These are phyloP conservation scores for Nothophoma quercina DNA, from an alignment of 2,329 filamentous ascomycete species.

Conservation along the genomic window DNA sequence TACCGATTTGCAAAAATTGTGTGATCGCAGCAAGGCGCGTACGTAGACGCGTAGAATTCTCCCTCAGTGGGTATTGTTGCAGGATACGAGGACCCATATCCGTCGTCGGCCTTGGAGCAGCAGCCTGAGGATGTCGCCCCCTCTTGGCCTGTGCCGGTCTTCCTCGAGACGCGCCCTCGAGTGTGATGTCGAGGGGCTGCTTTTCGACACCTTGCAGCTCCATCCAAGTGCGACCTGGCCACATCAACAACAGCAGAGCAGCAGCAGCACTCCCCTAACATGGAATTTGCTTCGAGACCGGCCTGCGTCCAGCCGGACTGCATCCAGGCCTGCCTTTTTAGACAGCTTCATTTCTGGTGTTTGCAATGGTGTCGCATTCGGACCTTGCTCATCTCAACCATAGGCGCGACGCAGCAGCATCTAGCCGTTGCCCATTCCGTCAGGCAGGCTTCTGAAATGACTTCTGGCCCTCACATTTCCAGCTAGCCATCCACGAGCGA, in stretches of 20 bases:
- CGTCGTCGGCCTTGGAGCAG: conserved; percentile 10
- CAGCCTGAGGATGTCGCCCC: conserved; percentile 12
- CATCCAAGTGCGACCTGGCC: conserved; percentile 2
- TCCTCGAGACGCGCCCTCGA: conserved; percentile 5
- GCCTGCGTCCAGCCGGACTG: not conserved
- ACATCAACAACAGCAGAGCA: too few species aligned
- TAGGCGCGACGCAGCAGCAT: too few species aligned
- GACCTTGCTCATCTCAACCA: not conserved
- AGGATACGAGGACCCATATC: conserved; percentile 4
- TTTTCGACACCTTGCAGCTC: conserved; percentile 1
- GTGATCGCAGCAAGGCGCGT: conserved; percentile 15
- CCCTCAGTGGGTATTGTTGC: conserved; percentile 2
- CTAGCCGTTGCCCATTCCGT: not conserved
- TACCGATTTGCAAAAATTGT: conserved; percentile 13
- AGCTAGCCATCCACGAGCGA: conserved; percentile 19
- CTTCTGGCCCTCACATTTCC: conserved; percentile 13
- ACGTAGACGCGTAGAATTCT: conserved; percentile 11
- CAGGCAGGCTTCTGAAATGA: conserved; percentile 2
- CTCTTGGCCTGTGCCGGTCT: conserved; percentile 17
- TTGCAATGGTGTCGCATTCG: not conserved
- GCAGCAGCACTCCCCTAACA: conserved; percentile 1
- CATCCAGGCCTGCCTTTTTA: not conserved
- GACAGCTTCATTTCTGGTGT: not conserved
- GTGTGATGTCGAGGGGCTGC: not conserved
- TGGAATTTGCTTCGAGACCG: not conserved